These are phyloP conservation scores for Coemansia sp. DNA, from an alignment of 192 early-diverging fungal species.

Conservation along the genomic window DNA sequence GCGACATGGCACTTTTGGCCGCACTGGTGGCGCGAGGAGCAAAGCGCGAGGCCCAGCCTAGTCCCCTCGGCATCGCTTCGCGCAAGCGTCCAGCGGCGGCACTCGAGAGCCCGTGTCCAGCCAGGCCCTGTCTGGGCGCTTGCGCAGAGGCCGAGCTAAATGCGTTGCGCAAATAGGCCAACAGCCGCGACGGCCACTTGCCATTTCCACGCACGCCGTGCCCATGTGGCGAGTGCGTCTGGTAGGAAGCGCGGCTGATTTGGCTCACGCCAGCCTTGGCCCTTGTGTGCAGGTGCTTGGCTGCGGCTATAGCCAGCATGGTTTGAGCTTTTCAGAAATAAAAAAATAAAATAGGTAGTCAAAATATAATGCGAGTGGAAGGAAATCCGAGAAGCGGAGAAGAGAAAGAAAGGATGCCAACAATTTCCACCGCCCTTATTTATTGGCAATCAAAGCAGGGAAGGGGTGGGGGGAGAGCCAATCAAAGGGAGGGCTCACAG, in stretches of 20 bases:
- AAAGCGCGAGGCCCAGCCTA: slow-evolving; percentile 20
- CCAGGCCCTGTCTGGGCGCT: neutral
- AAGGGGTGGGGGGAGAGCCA: no score
- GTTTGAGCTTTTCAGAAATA: neutral
- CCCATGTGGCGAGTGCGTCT: slow-evolving; percentile 24
- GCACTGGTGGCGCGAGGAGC: neutral
- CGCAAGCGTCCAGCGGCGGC: slow-evolving; percentile 32
- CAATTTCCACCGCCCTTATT: neutral
- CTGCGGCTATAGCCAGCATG: slow-evolving; percentile 38
- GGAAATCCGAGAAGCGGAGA: neutral
- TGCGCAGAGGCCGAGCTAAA: neutral
- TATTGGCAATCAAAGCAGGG: neutral
- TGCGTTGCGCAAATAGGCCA: slow-evolving; percentile 30
- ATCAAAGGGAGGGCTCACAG: slow-evolving; percentile 49
- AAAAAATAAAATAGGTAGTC: neutral
- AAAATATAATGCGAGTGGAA: slow-evolving; percentile 1
- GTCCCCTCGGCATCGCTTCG: slow-evolving; percentile 19
- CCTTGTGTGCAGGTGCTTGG: slow-evolving; percentile 6
- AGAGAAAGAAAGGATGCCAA: neutral
- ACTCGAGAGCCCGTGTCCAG: slow-evolving; percentile 7
- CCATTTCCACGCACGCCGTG: slow-evolving; percentile 8
- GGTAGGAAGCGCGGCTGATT: slow-evolving; percentile 29
- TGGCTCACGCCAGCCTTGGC: slow-evolving; percentile 3
- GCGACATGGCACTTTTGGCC: slow-evolving; percentile 6
- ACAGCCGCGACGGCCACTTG: slow-evolving; percentile 31